Base-by-base conservation (phyloP, 371 early-diverging fungal genomes). In the Mucor racemosus region DNA sequence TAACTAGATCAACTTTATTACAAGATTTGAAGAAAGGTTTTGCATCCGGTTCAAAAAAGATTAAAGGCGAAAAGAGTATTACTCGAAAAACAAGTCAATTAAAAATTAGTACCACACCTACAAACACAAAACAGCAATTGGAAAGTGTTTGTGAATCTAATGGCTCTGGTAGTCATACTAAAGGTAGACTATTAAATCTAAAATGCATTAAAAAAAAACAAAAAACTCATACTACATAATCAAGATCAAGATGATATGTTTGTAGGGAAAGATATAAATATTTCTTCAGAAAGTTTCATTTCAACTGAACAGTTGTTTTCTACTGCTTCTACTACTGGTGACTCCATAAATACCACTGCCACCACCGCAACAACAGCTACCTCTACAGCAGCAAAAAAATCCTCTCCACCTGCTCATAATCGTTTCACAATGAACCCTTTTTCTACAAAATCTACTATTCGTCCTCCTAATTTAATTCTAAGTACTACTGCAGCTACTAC, bases 21-120 rank as follows among this genome's bases (percentile, higher is more conserved):
- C 64, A 67, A 13, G 72, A 72, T 26, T 67, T 72, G 17, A 72
- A 64, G 42, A 72, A 64, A 13, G 61, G 61, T 1, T 44, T 67
- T 36, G 33, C 31, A 15, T 58, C 58, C 15, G 42, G 46, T 38
- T 65, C 59, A 34, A 38, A 35, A 36, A 46, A 44, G 11, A 35
- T 56, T 21, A 65, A 58, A 48, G 33, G 56, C 7, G 41, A 61
- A 38, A 58, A 68, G 9, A 17, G 48, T 17, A 14, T 63, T 5
- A 19, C 41, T n/a, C 33, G 50, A 7, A 62, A 48, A 41, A 34
- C 46, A 63, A 61, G 53, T 35, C 58, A 65, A n/a, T 40, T 65
- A 13, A 58, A 65, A 35, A 50, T 58, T 35, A 58, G 40, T 36
- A 58, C 53, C 11, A 44, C 41, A 13, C 54, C 54, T 14, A 17